Percentiles rank a stretch among this genome's conserved stretches.
Evolutionary conservation across 331 rosid genomes (phyloP).

Genomic region (Quercus tomentella): DNA sequence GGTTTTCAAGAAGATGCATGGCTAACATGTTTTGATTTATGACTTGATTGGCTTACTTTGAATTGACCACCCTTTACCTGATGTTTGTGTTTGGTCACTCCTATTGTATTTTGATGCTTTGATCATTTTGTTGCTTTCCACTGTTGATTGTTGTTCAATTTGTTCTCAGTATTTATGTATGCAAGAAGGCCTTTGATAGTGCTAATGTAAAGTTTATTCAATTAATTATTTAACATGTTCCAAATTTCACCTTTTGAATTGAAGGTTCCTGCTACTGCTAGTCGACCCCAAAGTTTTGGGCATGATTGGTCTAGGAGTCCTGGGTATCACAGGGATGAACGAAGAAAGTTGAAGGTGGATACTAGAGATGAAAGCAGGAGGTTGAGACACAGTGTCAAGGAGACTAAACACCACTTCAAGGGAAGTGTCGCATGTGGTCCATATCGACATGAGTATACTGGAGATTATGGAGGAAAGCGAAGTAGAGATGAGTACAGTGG

Average conservation of each 20-base stretch:
- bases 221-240: slow-evolving; percentile 9
- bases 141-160: not conserved
- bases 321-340: slow-evolving; percentile 42
- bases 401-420: slow-evolving; percentile 38
- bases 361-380: slow-evolving; percentile 45
- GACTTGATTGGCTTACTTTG: too few relatives aligned
- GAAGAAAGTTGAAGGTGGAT: slow-evolving; percentile 38
- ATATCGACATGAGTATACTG: slow-evolving; percentile 46
- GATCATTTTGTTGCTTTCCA: not conserved
- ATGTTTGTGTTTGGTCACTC: not conserved
- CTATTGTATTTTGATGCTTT: not conserved
- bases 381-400: slow-evolving; percentile 30
- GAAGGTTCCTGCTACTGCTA: slow-evolving; percentile 48
- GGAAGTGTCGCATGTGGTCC: slow-evolving; percentile 56
- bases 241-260: slow-evolving; percentile 13
- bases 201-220: not conserved
- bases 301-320: slow-evolving; percentile 30
- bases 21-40: too few relatives aligned
- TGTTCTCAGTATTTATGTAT: not conserved
- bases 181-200: too few relatives aligned
- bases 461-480: slow-evolving; percentile 47
- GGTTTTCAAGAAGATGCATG: too few relatives aligned
- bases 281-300: slow-evolving; percentile 20
- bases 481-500: slow-evolving; percentile 43
- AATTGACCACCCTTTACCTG: too few relatives aligned